Evolutionary conservation across 2,329 filamentous ascomycete species (phyloP), one percentile per base, ranked within the genome.

Genomic region (Epichloe amarillans): DNA sequence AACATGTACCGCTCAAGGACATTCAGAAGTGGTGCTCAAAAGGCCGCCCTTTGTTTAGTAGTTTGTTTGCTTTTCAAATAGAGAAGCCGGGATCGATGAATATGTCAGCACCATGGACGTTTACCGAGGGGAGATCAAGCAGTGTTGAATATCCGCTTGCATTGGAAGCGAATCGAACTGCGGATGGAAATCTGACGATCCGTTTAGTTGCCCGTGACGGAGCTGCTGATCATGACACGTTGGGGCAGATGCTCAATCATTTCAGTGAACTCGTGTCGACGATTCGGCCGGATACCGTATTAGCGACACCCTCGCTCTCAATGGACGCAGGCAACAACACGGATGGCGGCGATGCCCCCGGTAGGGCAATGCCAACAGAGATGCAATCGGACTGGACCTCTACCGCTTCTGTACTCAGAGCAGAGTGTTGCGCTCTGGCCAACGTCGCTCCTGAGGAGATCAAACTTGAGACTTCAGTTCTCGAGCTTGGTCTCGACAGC

Each of bases 401-500:
- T 2, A 61, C 74, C 15, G 77, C 84, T 0, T 58, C 58, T 2
- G 56, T 56, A 0, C 69, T 95, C 6, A 76, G 79, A 26, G 64
- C 71, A 3, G 81, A 85, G 58, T 74, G 95, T 42, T 77, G 84
- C 1, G 59, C 61, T 0, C 68, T 95, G 5, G 78, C 82, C 1
- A 75, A 73, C 0, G 61, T 82, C 0, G 62, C 75, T 0, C 62
- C 66, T 3, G 62, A 72, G 2, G 66, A 73, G 0, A 69, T 95
- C 38, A 63, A 68, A 2, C 75, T 78, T 48, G 66, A 71, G 6
- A 80, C 79, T 0, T 84, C 84, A 0, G 79, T 96, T 11, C 82
- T 94, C 39, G 82, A 91, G 57, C 74, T 96, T 35, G 90, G 90
- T 0, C 74, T 96, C 6, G 91, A 96, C 69, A 95, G 90, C 60